phyloP scores from a whole-genome alignment of 1,284 basidiomycete species.

The Porphyrellus sp. region DNA sequence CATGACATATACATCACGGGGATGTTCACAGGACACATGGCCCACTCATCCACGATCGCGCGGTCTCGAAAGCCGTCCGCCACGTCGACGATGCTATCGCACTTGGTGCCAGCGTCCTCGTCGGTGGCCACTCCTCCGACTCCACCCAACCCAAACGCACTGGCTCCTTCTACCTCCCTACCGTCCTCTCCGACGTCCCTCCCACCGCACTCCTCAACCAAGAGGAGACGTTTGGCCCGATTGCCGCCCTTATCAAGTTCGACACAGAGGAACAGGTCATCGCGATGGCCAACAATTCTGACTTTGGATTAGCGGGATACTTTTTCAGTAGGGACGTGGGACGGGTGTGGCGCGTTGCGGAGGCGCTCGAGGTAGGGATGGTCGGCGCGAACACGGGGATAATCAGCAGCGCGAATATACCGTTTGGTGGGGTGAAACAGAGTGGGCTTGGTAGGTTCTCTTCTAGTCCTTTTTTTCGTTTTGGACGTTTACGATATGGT shows the following conservation, averaged over 20 bases:
- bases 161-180: slow-evolving; percentile 82
- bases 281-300: slow-evolving; percentile 78
- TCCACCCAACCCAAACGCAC: slow-evolving; percentile 33
- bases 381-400: slow-evolving; percentile 85
- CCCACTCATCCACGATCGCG: slow-evolving; percentile 86
- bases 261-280: slow-evolving; percentile 92
- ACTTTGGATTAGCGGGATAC: slow-evolving; percentile 90
- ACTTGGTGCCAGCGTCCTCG: slow-evolving; percentile 83
- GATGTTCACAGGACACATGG: slow-evolving; percentile 72
- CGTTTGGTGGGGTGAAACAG: slow-evolving; percentile 93
- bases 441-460: slow-evolving; percentile 65
- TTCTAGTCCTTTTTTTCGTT: background rate
- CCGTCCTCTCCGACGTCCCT: slow-evolving; percentile 87
- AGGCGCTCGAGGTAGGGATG: slow-evolving; percentile 95
- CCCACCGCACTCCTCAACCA: slow-evolving; percentile 54
- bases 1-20: background rate
- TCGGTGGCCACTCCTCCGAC: slow-evolving; percentile 67
- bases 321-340: slow-evolving; percentile 91
- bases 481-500: slow-evolving; percentile 11
- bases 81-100: slow-evolving; percentile 87
- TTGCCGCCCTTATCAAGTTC: slow-evolving; percentile 80
- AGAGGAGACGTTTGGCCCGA: slow-evolving; percentile 90
- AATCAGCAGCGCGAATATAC: slow-evolving; percentile 79
- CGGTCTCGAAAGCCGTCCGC: slow-evolving; percentile 81
- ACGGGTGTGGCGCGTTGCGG: slow-evolving; percentile 96